A percentile compares a stretch with the other conserved stretches of the same genome.
Evolutionary conservation across 2,329 filamentous ascomycete genomes (phyloP).

Genomic region (Daldinia eschscholtzii): DNA sequence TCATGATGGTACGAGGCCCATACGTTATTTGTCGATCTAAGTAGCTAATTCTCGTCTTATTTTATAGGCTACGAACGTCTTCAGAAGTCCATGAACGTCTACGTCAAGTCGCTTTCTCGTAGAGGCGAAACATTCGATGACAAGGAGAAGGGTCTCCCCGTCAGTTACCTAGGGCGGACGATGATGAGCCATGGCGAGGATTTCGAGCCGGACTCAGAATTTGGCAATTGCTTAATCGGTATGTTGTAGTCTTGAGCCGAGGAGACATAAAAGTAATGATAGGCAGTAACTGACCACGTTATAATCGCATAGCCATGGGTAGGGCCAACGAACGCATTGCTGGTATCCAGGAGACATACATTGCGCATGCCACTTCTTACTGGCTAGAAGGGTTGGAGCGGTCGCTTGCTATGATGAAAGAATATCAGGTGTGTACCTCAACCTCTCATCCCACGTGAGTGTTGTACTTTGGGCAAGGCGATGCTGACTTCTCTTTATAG

Average conservation of each 20-base stretch:
- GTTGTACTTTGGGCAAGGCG: conserved; percentile 22
- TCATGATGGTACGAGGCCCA: conserved; percentile 77
- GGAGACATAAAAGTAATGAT: conserved; percentile 1
- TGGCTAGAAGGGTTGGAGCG: conserved; percentile 95
- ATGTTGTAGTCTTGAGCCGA: conserved; percentile 51
- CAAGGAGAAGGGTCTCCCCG: conserved; percentile 86
- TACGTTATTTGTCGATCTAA: conserved; percentile 28
- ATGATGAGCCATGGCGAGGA: conserved; percentile 94
- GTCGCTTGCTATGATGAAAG: conserved; percentile 94
- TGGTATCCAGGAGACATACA: conserved; percentile 85
- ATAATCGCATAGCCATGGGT: conserved; percentile 71
- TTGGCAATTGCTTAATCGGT: conserved; percentile 86
- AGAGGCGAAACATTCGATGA: conserved; percentile 84
- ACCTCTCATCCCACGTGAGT: background rate
- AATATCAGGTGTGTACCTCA: conserved; percentile 80
- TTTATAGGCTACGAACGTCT: conserved; percentile 86
- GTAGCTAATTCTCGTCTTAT: conserved; percentile 25
- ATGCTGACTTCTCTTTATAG: conserved; percentile 49
- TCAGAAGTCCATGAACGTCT: conserved; percentile 85
- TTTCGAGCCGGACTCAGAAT: conserved; percentile 90
- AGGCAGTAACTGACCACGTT: conserved; percentile 2
- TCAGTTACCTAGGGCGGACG: conserved; percentile 82
- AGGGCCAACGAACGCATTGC: conserved; percentile 90
- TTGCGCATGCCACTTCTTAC: conserved; percentile 79
- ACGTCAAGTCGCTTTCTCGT: conserved; percentile 89